Conservation (phyloP, 2,329 filamentous ascomycete species). For the Sclerotinia sclerotiorum region DNA sequence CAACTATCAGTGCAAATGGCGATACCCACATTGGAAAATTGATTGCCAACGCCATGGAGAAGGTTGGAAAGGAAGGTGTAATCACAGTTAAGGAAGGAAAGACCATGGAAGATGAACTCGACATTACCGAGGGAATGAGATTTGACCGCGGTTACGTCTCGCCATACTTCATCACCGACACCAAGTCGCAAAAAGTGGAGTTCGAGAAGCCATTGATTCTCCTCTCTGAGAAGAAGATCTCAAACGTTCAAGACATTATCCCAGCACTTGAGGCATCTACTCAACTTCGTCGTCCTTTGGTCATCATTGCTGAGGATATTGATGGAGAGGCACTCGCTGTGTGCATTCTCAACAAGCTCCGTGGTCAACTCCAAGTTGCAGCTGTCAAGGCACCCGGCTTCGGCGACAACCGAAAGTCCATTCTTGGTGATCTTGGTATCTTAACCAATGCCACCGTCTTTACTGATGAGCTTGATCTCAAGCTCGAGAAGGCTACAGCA, state of each 20-base stretch:
- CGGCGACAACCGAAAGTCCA: slow-evolving; percentile 99
- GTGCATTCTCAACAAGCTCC: slow-evolving; percentile 99
- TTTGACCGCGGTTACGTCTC: slow-evolving; percentile 99
- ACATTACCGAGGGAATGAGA: slow-evolving; percentile 99
- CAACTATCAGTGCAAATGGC: slow-evolving; percentile 97
- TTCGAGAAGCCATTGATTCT: slow-evolving; percentile 99
- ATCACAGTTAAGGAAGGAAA: slow-evolving; percentile 99
- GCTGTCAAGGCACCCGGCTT: slow-evolving; percentile 99
- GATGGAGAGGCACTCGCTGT: slow-evolving; percentile 97
- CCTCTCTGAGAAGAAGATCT: slow-evolving; percentile 99
- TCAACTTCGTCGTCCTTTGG: slow-evolving; percentile 87
- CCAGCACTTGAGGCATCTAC: slow-evolving; percentile 96
- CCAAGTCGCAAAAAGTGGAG: slow-evolving; percentile 98
- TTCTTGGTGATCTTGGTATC: slow-evolving; percentile 93
- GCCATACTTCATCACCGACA: slow-evolving; percentile 99
- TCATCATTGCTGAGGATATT: slow-evolving; percentile 99
- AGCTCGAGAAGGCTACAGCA: slow-evolving; percentile 95
- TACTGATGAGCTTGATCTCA: slow-evolving; percentile 96
- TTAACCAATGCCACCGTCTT: slow-evolving; percentile 98
- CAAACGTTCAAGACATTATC: slow-evolving; percentile 97
- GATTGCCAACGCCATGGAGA: slow-evolving; percentile 98
- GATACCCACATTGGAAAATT: slow-evolving; percentile 93
- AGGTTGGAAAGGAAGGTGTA: slow-evolving; percentile 99
- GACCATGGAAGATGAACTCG: slow-evolving; percentile 95
- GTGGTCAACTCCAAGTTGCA: slow-evolving; percentile 96